Conservation (phyloP, 306 rosid species). For the Benincasa hispida region DNA sequence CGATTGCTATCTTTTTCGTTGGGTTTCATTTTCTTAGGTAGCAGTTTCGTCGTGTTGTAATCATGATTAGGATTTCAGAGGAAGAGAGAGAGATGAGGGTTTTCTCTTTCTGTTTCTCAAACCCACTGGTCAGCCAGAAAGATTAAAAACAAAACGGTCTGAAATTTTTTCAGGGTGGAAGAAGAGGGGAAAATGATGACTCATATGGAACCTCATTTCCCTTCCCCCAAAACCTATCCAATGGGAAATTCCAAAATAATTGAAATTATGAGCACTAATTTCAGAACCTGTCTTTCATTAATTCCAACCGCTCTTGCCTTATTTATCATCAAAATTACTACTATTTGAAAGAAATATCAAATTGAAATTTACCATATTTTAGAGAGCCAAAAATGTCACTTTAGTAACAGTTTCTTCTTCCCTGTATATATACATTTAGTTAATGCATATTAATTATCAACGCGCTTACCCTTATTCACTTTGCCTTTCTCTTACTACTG, state of each 20-base stretch:
- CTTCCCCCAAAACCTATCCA: neutral
- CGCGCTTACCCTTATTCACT: too few relatives aligned
- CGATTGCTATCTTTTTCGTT: neutral
- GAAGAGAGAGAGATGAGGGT: neutral
- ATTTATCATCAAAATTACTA: too few relatives aligned
- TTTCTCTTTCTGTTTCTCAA: too few relatives aligned
- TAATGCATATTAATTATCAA: too few relatives aligned
- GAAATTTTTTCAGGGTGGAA: neutral
- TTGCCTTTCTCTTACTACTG: too few relatives aligned
- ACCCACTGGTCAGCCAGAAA: neutral
- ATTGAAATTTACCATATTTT: too few relatives aligned
- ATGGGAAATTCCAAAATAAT: neutral
- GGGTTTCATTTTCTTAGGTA: neutral
- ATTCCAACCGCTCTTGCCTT: neutral
- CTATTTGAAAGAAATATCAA: too few relatives aligned
- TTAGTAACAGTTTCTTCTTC: too few relatives aligned
- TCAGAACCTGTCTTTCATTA: neutral
- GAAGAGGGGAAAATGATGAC: neutral
- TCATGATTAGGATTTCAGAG: neutral
- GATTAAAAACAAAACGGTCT: neutral
- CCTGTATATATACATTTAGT: too few relatives aligned
- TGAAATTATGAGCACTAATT: too few relatives aligned
- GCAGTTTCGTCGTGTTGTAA: slow-evolving; percentile 8
- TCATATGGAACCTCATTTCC: neutral
- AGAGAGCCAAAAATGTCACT: too few relatives aligned